Evolutionary conservation across 805 yeast genomes (phyloP).

Genomic region (Candida nemodendra): DNA sequence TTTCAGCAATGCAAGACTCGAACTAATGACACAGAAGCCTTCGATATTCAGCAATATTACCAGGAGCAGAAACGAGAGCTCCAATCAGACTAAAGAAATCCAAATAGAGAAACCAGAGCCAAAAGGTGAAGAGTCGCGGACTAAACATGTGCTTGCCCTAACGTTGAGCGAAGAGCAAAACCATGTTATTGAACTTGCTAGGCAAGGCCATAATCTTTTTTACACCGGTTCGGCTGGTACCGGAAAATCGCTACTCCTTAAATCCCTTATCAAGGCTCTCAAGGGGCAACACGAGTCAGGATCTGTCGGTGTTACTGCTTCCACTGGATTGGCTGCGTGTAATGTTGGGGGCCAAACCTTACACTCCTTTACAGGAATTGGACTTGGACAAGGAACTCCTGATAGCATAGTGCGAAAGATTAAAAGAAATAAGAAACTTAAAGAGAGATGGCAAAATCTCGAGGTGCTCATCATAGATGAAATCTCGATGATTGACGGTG

Average conservation of each 20-base stretch:
- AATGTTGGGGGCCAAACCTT: conserved; percentile 78
- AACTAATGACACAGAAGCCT: conserved; percentile 22
- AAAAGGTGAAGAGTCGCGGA: neutral
- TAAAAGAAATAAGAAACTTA: conserved; percentile 47
- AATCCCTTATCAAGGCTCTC: conserved; percentile 56
- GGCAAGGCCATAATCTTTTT: conserved; percentile 67
- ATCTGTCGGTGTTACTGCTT: conserved; percentile 73
- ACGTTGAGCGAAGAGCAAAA: conserved; percentile 60
- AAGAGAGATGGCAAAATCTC: conserved; percentile 52
- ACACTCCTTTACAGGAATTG: conserved; percentile 77
- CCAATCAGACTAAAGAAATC: neutral
- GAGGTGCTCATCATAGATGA: conserved; percentile 73
- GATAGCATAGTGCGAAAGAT: conserved; percentile 49
- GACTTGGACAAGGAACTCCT: conserved; percentile 59
- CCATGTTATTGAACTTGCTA: conserved; percentile 59
- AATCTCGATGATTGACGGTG: conserved; percentile 77
- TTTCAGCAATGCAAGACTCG: conserved; percentile 13
- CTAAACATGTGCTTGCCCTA: conserved; percentile 26
- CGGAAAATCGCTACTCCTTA: conserved; percentile 88
- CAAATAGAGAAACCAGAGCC: conserved; percentile 2
- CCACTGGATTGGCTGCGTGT: conserved; percentile 83
- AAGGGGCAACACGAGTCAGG: conserved; percentile 44
- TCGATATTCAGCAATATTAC: conserved; percentile 6
- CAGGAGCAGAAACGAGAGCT: neutral
- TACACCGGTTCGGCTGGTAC: conserved; percentile 99